These are phyloP conservation scores for Mortierella sp. DNA, from an alignment of 371 early-diverging fungal genomes.

Conservation along the genomic window DNA sequence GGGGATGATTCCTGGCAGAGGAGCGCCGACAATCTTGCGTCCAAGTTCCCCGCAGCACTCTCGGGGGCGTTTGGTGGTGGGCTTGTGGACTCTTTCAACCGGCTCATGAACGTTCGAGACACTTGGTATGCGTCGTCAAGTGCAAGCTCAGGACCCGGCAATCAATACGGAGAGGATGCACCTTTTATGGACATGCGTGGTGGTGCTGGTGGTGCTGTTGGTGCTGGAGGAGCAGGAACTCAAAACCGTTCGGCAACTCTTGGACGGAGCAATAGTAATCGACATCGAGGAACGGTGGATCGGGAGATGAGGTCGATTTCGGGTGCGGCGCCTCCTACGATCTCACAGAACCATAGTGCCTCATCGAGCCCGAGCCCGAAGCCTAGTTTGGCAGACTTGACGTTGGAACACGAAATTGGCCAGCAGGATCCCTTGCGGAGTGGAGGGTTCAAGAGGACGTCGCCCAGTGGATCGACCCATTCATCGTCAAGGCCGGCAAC, in stretches of 20 bases:
- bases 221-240: neutral
- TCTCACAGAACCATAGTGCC: constrained; percentile 15
- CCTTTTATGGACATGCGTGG: constrained; percentile 26
- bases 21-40: constrained; percentile 36
- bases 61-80: constrained; percentile 46
- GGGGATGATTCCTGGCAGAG: constrained; percentile 38
- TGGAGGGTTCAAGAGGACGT: constrained; percentile 3
- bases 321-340: neutral
- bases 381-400: constrained; percentile 38
- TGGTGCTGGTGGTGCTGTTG: constrained; percentile 4
- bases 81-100: constrained; percentile 35
- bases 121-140: constrained; percentile 39
- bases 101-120: constrained; percentile 48
- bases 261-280: constrained; percentile 42
- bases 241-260: constrained; percentile 42
- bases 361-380: constrained; percentile 39
- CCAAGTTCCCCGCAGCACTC: constrained; percentile 40
- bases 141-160: constrained; percentile 5
- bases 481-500: constrained; percentile 8
- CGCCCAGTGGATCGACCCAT: constrained; percentile 17
- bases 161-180: constrained; percentile 16
- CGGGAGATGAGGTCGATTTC: constrained; percentile 42
- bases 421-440: constrained; percentile 22
- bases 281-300: constrained; percentile 29
- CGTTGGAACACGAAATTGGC: constrained; percentile 35